Base-by-base conservation (phyloP, 805 yeast species). In the Nakazawaea populi region DNA sequence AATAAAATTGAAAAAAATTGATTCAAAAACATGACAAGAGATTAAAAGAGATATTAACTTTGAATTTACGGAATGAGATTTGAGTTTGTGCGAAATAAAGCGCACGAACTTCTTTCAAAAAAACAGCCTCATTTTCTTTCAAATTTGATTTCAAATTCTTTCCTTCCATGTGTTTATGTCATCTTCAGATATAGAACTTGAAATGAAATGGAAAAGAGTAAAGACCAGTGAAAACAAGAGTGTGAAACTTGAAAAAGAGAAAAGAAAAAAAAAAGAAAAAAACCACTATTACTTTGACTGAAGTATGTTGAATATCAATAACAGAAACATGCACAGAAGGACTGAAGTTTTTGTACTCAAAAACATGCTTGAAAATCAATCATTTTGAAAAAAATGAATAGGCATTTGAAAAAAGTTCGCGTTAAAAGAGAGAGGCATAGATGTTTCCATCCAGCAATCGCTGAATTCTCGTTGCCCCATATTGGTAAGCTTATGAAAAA, bases 301-400 rank as follows among this genome's bases (percentile, higher is more conserved):
- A 18, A n/a, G 9, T 24, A 34, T 45, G 48, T 24, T 12, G 42
- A 30, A 24, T 8, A 5, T 5, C 24, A 42, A 47, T 46, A 46
- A 39, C 38, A n/a, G 12, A 10, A 43, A 42, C 39, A 24, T 12
- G 30, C 40, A 11, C 9, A 44, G 42, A 49, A 46, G 44, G 46
- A 40, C 24, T 31, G 44, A 40, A 42, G 30, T 14, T 40, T 47
- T 49, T 49, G 51, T 27, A 41, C 51, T 51, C 41, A 41, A 41
- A 52, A 51, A n/a, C 9, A 37, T 32, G 10, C 30, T 44, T 35
- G 40, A 32, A 34, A 34, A 27, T 44, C n/a, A 44, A 27, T 27
- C 45, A 31, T 42, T 29, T 42, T 12, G n/a, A 10, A 38, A 38
- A 38, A 38, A 11, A 18, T 38, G 14, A 40, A 31, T n/a, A 40